phyloP scores from a whole-genome alignment of 768 basidiomycete genomes.

The Kwoniella dejecticola region DNA sequence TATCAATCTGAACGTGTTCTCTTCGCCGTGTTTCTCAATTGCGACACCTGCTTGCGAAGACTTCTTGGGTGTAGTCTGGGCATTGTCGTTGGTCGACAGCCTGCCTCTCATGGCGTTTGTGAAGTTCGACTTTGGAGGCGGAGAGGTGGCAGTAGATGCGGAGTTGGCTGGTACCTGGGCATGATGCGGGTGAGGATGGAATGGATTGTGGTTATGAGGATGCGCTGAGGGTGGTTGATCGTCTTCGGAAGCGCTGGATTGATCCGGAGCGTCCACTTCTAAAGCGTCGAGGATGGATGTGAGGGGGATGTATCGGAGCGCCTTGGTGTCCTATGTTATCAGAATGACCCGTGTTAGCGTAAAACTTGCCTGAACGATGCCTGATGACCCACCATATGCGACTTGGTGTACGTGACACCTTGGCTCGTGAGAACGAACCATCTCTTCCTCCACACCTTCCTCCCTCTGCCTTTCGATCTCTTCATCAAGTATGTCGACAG shows the following conservation, averaged over 20 bases:
- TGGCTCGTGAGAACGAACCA: conserved; percentile 95
- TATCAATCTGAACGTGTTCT: conserved; percentile 86
- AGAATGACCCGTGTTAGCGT: neutral
- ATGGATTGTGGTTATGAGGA: conserved; percentile 12
- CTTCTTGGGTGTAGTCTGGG: conserved; percentile 1
- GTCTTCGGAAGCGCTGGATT: conserved; percentile 34
- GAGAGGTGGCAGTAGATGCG: conserved; percentile 5
- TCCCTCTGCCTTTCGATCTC: conserved; percentile 73
- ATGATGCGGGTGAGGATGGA: conserved; percentile 12
- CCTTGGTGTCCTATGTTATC: conserved; percentile 74
- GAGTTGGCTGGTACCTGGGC: neutral
- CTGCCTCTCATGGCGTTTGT: conserved; percentile 17
- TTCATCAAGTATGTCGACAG: conserved; percentile 94
- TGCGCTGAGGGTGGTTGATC: conserved; percentile 44
- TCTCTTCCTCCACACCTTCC: conserved; percentile 92
- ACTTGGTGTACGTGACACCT: conserved; percentile 81
- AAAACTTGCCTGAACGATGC: neutral
- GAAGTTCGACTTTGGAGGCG: conserved; percentile 14
- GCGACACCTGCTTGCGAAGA: neutral
- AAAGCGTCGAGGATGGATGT: conserved; percentile 86
- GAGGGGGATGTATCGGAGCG: conserved; percentile 82
- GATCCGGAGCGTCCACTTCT: conserved; percentile 66
- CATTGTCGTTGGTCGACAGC: conserved; percentile 18
- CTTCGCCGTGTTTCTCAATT: conserved; percentile 45
- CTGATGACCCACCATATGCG: conserved; percentile 80